Percentiles rank a stretch among this genome's conserved stretches.
These are phyloP conservation scores for Solanum virginianum DNA, from an alignment of 257 asterid genomes.

Conservation along the genomic window DNA sequence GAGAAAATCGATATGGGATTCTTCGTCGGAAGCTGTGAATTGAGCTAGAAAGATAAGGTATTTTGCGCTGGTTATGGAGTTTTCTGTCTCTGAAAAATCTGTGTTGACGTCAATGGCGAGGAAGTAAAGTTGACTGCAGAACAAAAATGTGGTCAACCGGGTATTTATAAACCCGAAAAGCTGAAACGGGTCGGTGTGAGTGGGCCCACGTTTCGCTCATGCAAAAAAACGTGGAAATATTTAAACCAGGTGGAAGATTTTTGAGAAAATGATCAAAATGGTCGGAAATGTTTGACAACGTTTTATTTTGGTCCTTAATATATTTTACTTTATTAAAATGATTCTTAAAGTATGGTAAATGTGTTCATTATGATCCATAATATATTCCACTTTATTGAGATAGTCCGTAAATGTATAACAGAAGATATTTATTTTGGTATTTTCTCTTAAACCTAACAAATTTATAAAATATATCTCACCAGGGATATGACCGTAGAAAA, in stretches of 20 bases:
- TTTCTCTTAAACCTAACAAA: too few species aligned
- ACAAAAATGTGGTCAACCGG: background rate
- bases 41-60: background rate
- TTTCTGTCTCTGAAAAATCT: background rate
- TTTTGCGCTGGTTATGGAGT: background rate
- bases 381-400: too few species aligned
- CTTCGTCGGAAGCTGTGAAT: background rate
- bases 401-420: too few species aligned
- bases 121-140: background rate
- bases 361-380: too few species aligned
- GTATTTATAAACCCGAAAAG: background rate
- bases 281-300: too few species aligned
- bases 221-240: background rate
- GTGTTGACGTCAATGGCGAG: background rate
- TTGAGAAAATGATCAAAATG: too few species aligned
- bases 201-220: background rate
- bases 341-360: too few species aligned
- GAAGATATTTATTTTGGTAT: too few species aligned
- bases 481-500: accelerated
- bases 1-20: background rate
- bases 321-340: too few species aligned
- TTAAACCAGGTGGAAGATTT: background rate
- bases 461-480: too few species aligned
- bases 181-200: background rate
- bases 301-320: too few species aligned